Conservation (phyloP, 75 land plant species). For the Cupressus sempervirens region DNA sequence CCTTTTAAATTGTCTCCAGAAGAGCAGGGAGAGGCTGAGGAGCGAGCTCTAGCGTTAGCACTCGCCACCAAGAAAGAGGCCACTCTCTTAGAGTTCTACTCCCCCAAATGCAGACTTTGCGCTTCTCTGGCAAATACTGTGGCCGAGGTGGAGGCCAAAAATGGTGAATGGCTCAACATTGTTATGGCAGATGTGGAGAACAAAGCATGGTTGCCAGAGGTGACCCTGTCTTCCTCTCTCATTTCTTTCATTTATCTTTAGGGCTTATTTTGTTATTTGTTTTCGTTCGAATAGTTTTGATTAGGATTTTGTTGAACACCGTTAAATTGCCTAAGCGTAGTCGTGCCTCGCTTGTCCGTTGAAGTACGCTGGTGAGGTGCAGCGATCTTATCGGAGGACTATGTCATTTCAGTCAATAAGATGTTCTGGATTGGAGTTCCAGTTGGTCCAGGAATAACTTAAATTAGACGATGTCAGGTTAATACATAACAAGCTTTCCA, state of each 20-base stretch:
- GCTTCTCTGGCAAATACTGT: slow-evolving; percentile 61
- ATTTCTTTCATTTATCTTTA: background rate
- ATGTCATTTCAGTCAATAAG: too few relatives aligned
- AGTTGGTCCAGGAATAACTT: background rate
- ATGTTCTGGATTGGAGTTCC: too few relatives aligned
- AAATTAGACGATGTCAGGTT: too few relatives aligned
- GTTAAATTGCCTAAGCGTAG: background rate
- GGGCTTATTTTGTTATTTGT: background rate
- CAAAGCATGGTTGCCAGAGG: slow-evolving; percentile 97
- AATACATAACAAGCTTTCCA: background rate
- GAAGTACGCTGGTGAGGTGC: too few relatives aligned
- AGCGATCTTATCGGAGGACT: too few relatives aligned
- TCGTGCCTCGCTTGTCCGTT: too few relatives aligned
- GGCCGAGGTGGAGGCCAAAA: slow-evolving; percentile 58
- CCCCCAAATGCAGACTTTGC: slow-evolving; percentile 88
- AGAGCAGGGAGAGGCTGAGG: slow-evolving; percentile 88
- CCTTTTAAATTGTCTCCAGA: slow-evolving; percentile 24
- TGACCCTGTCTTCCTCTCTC: slow-evolving; percentile 1
- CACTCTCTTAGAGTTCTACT: slow-evolving; percentile 88
- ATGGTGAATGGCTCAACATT: slow-evolving; percentile 68
- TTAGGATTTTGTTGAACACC: background rate
- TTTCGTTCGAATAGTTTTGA: too few relatives aligned
- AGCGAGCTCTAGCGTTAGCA: slow-evolving; percentile 81
- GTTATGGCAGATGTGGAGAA: slow-evolving; percentile 97
- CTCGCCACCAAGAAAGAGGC: slow-evolving; percentile 65